Evolutionary conservation across 768 basidiomycete genomes (phyloP).

Genomic region (Collybia sp.): DNA sequence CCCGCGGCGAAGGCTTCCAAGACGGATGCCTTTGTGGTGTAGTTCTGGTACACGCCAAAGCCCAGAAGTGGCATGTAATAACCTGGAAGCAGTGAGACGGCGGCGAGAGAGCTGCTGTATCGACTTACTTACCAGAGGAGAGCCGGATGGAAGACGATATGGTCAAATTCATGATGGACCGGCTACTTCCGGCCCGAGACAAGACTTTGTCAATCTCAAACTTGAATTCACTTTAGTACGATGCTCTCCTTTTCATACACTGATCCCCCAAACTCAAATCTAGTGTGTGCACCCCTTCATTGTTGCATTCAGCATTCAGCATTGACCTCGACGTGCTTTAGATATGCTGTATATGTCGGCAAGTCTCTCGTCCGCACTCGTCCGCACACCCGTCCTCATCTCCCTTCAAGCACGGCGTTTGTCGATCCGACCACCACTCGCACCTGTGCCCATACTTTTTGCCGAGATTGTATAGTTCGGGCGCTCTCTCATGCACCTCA

Average conservation of each 20-base stretch:
- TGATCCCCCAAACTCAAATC: constrained; percentile 58
- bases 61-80: constrained; percentile 61
- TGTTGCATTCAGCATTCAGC: background rate
- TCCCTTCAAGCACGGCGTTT: constrained; percentile 55
- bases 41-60: constrained; percentile 70
- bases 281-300: constrained; percentile 38
- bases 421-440: constrained; percentile 68
- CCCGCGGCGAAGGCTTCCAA: constrained; percentile 61
- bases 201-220: background rate
- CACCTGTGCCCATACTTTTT: constrained; percentile 85
- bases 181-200: background rate
- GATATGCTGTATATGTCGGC: constrained; percentile 82
- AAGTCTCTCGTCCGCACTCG: constrained; percentile 6
- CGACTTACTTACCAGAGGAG: background rate
- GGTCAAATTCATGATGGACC: background rate
- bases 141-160: background rate
- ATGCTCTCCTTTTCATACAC: constrained; percentile 55
- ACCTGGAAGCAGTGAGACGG: constrained; percentile 24
- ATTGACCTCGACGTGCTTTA: constrained; percentile 16
- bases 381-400: background rate
- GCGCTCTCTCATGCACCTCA: constrained; percentile 64
- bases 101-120: constrained; percentile 1
- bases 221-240: constrained; percentile 2
- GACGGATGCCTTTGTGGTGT: constrained; percentile 47
- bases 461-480: constrained; percentile 70